phyloP scores from a whole-genome alignment of 257 asterid genomes.

The Euphrasia confusa region DNA sequence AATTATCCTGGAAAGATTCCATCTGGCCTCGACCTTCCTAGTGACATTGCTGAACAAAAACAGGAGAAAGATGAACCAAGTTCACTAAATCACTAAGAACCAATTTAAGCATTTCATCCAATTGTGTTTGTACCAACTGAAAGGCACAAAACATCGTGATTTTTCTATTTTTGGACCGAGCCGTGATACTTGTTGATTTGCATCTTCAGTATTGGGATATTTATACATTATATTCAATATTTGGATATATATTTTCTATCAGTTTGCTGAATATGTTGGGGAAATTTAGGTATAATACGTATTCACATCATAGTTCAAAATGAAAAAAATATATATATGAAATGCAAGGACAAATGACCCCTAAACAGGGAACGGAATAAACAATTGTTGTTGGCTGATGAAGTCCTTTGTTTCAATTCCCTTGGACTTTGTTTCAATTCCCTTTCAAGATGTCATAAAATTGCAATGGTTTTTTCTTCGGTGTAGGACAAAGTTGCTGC shows the following conservation, averaged over 20 bases:
- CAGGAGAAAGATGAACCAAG: conserved; percentile 32
- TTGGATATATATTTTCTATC: no score
- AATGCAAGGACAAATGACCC: no score
- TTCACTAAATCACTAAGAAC: conserved; percentile 1
- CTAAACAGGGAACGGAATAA: neutral
- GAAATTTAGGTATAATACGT: conserved; percentile 1
- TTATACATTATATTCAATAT: no score
- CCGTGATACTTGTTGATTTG: no score
- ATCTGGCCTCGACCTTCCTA: conserved; percentile 47
- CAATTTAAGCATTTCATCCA: neutral
- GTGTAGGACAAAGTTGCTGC: conserved; percentile 64
- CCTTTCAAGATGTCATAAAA: conserved; percentile 71
- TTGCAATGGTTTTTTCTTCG: conserved; percentile 73
- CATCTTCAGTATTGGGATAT: no score
- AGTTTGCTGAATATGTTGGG: neutral
- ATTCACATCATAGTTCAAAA: no score
- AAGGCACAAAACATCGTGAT: neutral
- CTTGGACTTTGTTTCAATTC: conserved; percentile 63
- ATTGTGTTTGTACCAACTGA: neutral
- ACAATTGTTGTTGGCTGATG: neutral
- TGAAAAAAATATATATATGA: no score
- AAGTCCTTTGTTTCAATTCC: conserved; percentile 32
- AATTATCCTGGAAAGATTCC: conserved; percentile 74
- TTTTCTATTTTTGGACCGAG: no score
- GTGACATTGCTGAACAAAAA: conserved; percentile 38